Evolutionary conservation across 805 yeast species (phyloP).

Genomic region (Torulaspora microellipsoides): DNA sequence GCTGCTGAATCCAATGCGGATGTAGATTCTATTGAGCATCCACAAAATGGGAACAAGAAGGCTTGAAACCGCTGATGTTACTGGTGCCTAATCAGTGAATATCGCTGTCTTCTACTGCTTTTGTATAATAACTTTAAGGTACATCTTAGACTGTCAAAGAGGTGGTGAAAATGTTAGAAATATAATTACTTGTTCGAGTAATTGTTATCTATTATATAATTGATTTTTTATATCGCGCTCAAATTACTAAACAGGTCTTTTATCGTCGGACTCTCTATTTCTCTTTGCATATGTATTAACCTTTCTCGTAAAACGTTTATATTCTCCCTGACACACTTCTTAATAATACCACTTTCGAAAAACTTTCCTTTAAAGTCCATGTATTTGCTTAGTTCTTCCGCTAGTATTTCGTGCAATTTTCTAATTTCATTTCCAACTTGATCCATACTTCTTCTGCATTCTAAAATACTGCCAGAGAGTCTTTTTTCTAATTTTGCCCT

Average conservation of each 20-base stretch:
- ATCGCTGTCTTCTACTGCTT: too few relatives aligned
- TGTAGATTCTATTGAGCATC: too few relatives aligned
- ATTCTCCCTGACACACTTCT: conserved; percentile 10
- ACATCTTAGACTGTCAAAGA: too few relatives aligned
- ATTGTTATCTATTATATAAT: too few relatives aligned
- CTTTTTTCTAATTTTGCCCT: conserved; percentile 45
- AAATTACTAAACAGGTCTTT: neutral
- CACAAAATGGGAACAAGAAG: too few relatives aligned
- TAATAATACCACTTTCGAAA: conserved; percentile 20
- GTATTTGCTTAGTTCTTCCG: conserved; percentile 58
- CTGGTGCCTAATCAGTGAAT: too few relatives aligned
- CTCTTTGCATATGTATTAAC: conserved; percentile 5
- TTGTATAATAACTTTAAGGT: too few relatives aligned
- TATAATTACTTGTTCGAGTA: too few relatives aligned
- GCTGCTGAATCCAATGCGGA: neutral
- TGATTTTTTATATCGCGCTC: too few relatives aligned
- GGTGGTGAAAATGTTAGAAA: too few relatives aligned
- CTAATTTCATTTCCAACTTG: conserved; percentile 46
- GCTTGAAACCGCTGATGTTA: too few relatives aligned
- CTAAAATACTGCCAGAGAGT: conserved; percentile 38
- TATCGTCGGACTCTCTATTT: neutral
- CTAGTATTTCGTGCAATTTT: conserved; percentile 54
- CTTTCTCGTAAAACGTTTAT: conserved; percentile 14
- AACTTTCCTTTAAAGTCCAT: conserved; percentile 47
- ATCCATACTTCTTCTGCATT: conserved; percentile 40